Evolutionary conservation across 1,284 basidiomycete species (phyloP), one percentile per base, ranked within the genome.

Genomic region (Sporisorium graminicola): DNA sequence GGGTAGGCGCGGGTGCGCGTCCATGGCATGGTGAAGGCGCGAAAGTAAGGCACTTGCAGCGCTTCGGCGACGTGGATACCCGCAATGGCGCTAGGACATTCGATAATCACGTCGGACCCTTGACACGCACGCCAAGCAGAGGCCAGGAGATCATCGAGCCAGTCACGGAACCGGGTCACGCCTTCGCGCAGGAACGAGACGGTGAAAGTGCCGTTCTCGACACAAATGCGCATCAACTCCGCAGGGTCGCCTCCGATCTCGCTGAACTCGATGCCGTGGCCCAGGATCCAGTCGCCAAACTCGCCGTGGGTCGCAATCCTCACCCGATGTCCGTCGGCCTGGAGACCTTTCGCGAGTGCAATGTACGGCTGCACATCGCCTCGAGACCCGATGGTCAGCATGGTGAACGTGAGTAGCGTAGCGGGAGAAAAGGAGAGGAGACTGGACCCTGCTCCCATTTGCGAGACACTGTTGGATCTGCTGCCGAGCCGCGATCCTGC

Each of bases 21-120:
- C 90, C 91, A 92, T 10, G 91, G 91, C 92, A 93, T 93, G 22
- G 92, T 92, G 85, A 93, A 93, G 2, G 93, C 93, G 78, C 94
- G 89, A 87, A 92, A 98, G 86, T 96, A 99, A 3, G 96, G 96
- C 58, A 98, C 94, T 33, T 88, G 89, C 18, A 99, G 88, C 1
- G 94, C 94, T 85, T 99, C 96, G 18, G 96, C 96, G 58, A 99
- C 94, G 81, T 99, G 96, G 69, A 93, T 93, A n/a, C 96, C 96
- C n/a, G 92, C 94, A 92, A 98, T 98, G 6, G 96, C 94, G 83
- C 93, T 95, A 0, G 96, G 96, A 81, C 93, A 94, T 87, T 99
- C 96, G 59, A 99, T 89, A 55, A 99, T 89, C 27, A 98, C 90
- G 84, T 99, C 95, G 0, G 94, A 94, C 22, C 91, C 92, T 87